Evolutionary conservation across 1,139 yeast genomes (phyloP).

Genomic region (Hemisphaericaspora lyxosophila): DNA sequence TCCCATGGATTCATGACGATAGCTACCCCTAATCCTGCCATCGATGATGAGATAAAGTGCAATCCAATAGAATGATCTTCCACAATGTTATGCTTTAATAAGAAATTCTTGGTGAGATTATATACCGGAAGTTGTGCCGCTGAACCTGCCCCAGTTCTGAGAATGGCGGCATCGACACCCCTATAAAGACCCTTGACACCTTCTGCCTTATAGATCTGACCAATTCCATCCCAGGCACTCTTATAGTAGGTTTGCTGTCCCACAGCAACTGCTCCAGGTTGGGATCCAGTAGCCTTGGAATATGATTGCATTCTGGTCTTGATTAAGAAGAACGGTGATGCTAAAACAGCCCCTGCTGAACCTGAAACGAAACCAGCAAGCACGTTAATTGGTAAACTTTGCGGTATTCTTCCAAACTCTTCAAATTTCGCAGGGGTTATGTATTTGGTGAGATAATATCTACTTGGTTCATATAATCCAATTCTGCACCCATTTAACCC

Average conservation of each 20-base stretch:
- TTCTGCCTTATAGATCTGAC: slow-evolving; percentile 59
- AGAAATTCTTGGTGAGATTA: slow-evolving; percentile 66
- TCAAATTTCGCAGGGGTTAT: slow-evolving; percentile 50
- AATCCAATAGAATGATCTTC: slow-evolving; percentile 64
- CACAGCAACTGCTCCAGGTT: slow-evolving; percentile 47
- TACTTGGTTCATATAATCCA: slow-evolving; percentile 88
- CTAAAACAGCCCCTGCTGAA: slow-evolving; percentile 81
- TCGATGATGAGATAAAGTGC: slow-evolving; percentile 73
- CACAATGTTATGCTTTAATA: slow-evolving; percentile 48
- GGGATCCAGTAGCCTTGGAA: slow-evolving; percentile 38
- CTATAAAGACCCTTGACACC: slow-evolving; percentile 80
- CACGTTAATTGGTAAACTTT: slow-evolving; percentile 67
- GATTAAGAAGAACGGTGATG: slow-evolving; percentile 88
- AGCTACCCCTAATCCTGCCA: slow-evolving; percentile 90
- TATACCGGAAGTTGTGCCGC: slow-evolving; percentile 95
- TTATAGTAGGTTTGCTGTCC: slow-evolving; percentile 93
- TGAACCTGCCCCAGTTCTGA: slow-evolving; percentile 95
- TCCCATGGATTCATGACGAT: slow-evolving; percentile 98
- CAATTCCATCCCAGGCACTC: slow-evolving; percentile 66
- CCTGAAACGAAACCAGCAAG: slow-evolving; percentile 83
- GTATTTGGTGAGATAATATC: slow-evolving; percentile 56
- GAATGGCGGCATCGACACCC: slow-evolving; percentile 92
- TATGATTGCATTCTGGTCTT: slow-evolving; percentile 97
- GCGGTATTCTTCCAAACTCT: slow-evolving; percentile 45
- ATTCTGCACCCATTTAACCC: slow-evolving; percentile 91